Conservation (phyloP, 257 asterid genomes). For the Gardenia jasminoides region DNA sequence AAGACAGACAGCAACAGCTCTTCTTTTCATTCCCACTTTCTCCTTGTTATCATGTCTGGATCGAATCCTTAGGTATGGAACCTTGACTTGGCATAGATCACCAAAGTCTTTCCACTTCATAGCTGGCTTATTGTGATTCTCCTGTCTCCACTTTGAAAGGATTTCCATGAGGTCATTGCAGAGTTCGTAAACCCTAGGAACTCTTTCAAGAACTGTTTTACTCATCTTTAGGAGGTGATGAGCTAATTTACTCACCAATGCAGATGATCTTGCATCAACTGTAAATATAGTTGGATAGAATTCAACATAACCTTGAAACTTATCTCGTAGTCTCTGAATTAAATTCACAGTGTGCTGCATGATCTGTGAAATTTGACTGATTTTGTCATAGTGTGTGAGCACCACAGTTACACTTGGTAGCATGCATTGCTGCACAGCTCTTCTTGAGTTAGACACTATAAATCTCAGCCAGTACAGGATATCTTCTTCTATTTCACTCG, state of each 20-base stretch:
- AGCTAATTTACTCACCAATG: constrained; percentile 63
- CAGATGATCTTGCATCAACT: constrained; percentile 86
- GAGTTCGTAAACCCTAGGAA: constrained; percentile 73
- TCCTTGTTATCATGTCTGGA: constrained; percentile 61
- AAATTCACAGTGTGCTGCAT: constrained; percentile 39
- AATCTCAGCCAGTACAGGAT: constrained; percentile 78
- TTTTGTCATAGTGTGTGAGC: constrained; percentile 71
- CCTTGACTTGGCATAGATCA: constrained; percentile 76
- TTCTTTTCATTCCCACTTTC: constrained; percentile 64
- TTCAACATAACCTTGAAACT: constrained; percentile 61
- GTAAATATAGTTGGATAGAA: constrained; percentile 81
- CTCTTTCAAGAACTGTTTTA: constrained; percentile 59
- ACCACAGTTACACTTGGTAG: constrained; percentile 75
- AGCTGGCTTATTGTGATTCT: constrained; percentile 59
- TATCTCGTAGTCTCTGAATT: constrained; percentile 56
- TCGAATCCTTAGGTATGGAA: constrained; percentile 62
- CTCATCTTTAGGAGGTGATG: constrained; percentile 61
- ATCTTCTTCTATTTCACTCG: constrained; percentile 66
- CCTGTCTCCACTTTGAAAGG: constrained; percentile 60
- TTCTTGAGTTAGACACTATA: constrained; percentile 64
- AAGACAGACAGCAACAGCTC: constrained; percentile 62
- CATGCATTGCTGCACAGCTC: constrained; percentile 73
- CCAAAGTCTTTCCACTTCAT: constrained; percentile 79
- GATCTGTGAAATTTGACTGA: constrained; percentile 47
- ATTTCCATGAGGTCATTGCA: constrained; percentile 58